Evolutionary conservation across 805 yeast genomes (phyloP).

Genomic region (Wickerhamiella allomyrinae): DNA sequence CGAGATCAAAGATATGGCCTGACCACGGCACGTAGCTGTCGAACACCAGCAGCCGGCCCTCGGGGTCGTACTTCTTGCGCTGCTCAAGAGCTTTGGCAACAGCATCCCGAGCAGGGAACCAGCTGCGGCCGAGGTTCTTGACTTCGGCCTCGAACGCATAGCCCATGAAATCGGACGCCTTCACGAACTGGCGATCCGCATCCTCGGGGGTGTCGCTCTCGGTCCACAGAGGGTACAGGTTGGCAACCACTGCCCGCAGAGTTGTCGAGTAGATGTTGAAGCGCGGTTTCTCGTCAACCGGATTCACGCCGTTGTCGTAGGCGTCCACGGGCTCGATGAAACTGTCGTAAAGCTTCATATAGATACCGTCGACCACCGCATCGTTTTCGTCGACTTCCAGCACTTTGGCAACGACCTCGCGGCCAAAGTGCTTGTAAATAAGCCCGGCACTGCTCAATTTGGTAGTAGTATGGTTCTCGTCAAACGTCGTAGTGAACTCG

Average conservation of each 20-base stretch:
- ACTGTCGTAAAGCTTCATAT: conserved; percentile 65
- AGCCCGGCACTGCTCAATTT: conserved; percentile 90
- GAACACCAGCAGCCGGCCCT: conserved; percentile 63
- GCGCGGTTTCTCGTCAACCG: conserved; percentile 39
- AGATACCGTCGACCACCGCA: conserved; percentile 45
- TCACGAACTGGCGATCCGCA: conserved; percentile 48
- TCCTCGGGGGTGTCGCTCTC: conserved; percentile 44
- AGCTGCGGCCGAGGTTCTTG: conserved; percentile 59
- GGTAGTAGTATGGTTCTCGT: conserved; percentile 40
- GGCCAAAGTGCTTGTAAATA: conserved; percentile 52
- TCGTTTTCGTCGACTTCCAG: conserved; percentile 29
- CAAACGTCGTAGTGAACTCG: conserved; percentile 68
- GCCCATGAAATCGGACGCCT: conserved; percentile 77
- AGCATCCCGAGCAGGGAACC: conserved; percentile 78
- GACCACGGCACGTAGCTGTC: conserved; percentile 88
- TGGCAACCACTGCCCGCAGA: conserved; percentile 62
- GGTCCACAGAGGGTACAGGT: conserved; percentile 79
- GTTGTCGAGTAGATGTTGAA: conserved; percentile 64
- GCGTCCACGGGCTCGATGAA: conserved; percentile 87
- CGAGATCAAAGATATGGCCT: conserved; percentile 63
- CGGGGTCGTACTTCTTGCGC: conserved; percentile 46
- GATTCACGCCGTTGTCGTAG: conserved; percentile 81
- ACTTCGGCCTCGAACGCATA: conserved; percentile 54
- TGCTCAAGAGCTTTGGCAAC: conserved; percentile 55
- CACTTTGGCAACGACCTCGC: conserved; percentile 30